phyloP scores from a whole-genome alignment of 257 asterid species.

The Solanum sparsipilum region DNA sequence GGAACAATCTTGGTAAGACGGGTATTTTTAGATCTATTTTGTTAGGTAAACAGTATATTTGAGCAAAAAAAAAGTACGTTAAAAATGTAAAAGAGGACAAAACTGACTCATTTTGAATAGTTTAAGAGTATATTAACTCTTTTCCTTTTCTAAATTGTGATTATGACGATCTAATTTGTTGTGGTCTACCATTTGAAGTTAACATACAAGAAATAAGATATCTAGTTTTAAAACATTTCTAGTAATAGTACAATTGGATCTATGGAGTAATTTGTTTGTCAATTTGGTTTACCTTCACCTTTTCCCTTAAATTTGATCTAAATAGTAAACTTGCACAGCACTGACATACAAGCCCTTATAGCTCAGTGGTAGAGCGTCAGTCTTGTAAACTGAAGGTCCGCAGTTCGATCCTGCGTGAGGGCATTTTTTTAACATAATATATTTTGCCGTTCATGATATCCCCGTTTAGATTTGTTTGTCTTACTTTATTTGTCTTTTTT shows the following conservation, averaged over 20 bases:
- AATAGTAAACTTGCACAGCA: rapidly evolving
- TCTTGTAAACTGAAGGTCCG: conserved; percentile 15
- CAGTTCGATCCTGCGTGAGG: conserved; percentile 14
- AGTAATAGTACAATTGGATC: no score
- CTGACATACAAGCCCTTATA: not conserved
- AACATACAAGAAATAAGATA: not conserved
- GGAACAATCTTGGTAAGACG: no score
- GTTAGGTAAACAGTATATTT: no score
- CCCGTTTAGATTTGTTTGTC: no score
- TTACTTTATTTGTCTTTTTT: no score
- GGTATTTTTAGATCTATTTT: no score
- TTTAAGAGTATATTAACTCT: not conserved
- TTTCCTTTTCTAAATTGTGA: not conserved
- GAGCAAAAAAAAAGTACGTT: no score
- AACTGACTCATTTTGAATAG: not conserved
- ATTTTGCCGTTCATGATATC: not conserved
- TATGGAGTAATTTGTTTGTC: not conserved
- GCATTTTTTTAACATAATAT: not conserved
- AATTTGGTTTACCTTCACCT: no score
- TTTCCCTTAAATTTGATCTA: no score
- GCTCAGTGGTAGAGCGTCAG: conserved; percentile 16
- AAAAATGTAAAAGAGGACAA: not conserved
- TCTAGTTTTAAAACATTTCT: not conserved
- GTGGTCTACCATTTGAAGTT: not conserved
- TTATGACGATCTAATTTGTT: not conserved